Conservation (phyloP, 441 rosid genomes). For the Jatropha multifida region DNA sequence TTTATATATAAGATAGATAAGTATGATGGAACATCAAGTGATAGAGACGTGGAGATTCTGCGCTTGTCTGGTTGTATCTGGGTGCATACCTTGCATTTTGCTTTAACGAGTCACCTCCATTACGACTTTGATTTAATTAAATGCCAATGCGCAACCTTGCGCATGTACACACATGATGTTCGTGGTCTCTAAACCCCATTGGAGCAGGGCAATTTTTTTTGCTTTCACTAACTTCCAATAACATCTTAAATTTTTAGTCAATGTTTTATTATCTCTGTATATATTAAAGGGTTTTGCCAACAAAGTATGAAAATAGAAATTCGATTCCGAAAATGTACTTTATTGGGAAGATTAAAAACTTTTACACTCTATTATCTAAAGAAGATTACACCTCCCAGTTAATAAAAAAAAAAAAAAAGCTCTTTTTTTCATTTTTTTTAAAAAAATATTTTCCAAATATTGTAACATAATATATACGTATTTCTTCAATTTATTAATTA, state of each 20-base stretch:
- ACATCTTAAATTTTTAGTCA: background rate
- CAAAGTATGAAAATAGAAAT: too few species aligned
- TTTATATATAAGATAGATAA: slow-evolving; percentile 2
- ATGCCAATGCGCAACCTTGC: background rate
- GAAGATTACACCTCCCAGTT: too few species aligned
- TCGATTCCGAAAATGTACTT: too few species aligned
- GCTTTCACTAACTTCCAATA: background rate
- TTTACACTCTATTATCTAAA: too few species aligned
- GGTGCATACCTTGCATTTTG: slow-evolving; percentile 9
- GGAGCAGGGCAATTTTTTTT: slow-evolving; percentile 16
- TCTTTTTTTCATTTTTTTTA: too few species aligned
- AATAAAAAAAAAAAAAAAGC: too few species aligned
- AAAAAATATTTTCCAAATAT: too few species aligned
- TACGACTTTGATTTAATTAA: background rate
- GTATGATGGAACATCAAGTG: slow-evolving; percentile 28
- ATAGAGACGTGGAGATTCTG: slow-evolving; percentile 21
- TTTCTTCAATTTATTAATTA: too few species aligned
- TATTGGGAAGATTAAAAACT: too few species aligned
- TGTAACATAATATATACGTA: too few species aligned
- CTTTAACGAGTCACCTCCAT: slow-evolving; percentile 36
- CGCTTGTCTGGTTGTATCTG: slow-evolving; percentile 15
- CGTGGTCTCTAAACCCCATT: slow-evolving; percentile 1
- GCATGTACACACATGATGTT: background rate
- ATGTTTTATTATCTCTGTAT: background rate
- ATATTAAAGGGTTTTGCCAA: too few species aligned